Base-by-base conservation (phyloP, 2,329 filamentous ascomycete species). In the Ophiocordyceps robertsii region DNA sequence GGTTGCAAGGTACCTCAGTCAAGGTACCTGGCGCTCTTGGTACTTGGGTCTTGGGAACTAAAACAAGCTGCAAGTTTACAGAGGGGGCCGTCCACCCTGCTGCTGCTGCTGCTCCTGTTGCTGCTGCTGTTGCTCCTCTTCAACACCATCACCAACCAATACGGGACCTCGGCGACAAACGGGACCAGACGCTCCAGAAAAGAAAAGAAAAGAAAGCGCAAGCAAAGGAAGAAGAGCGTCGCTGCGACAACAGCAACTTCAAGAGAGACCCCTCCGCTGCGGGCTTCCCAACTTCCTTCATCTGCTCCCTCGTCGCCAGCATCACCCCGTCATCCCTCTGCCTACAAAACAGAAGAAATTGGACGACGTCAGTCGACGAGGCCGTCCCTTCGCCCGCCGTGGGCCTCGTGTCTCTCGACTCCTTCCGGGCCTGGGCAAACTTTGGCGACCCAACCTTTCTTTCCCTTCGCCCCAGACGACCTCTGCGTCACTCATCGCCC, bases 291-390 rank as follows among this genome's bases (percentile, higher is more conserved):
- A 16, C 33, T 36, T 16, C 14, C n/a, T 19, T 14, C 14, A 36
- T 17, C 33, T 36, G 33, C 14, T n/a, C n/a, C 14, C n/a, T 35
- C 33, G 33, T 35, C 33, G 9, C 32, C 39, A 17, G 14, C 38
- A 17, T n/a, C 38, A 24, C 27, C 17, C 16, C 37, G 6, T 11
- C 29, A 36, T 36, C 33, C 33, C 33, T 36, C n/a, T 36, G 7
- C 6, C 33, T 16, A 36, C 33, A 36, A 36, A 36, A 37, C 11
- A 19, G n/a, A 39, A 10, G 17, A n/a, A 17, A 27, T 32, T 27
- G 29, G 21, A 38, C 41, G 19, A 38, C 41, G 41, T 38, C 41
- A 38, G 41, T 38, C n/a, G 38, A 31, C 9, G 29, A 38, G 29
- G 19, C 8, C 27, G 24, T 30, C 41, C 37, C 41, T 21, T 36